Evolutionary conservation across 352 stramenopile genomes (phyloP).

Genomic region (Elongisporangium prolatum): DNA sequence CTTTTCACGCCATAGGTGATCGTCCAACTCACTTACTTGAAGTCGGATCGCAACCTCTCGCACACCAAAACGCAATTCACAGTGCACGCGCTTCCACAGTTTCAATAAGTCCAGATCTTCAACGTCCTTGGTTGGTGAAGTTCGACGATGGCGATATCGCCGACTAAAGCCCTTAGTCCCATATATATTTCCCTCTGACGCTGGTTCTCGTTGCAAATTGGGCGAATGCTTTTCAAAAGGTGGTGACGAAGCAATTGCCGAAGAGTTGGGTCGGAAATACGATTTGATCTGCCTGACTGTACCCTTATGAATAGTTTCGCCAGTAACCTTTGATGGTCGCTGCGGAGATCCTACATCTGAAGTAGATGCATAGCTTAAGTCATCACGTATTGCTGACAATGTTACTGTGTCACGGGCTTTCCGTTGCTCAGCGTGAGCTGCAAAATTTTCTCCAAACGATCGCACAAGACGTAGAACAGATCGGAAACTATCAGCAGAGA

Average conservation of each 20-base stretch:
- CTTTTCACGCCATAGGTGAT: constrained; percentile 23
- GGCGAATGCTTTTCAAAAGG: not conserved
- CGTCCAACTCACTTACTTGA: constrained; percentile 44
- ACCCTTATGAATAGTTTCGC: not conserved
- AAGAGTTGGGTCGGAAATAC: not conserved
- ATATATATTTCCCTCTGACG: not conserved
- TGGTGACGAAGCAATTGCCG: not conserved
- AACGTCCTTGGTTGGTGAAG: constrained; percentile 39
- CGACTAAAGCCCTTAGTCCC: not conserved
- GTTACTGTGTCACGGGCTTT: not conserved
- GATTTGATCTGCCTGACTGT: not conserved
- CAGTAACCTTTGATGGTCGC: not conserved
- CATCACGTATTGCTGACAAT: not conserved
- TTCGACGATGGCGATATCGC: not conserved
- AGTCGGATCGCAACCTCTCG: constrained; percentile 44
- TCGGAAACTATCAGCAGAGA: constrained; percentile 59
- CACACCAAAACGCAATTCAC: constrained; percentile 53
- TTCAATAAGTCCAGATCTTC: constrained; percentile 72
- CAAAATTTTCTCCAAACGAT: constrained; percentile 73
- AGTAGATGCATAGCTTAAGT: not conserved
- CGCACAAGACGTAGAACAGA: constrained; percentile 51
- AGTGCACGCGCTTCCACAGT: constrained; percentile 69
- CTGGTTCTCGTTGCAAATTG: not conserved
- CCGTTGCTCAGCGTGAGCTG: constrained; percentile 27
- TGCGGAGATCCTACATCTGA: not conserved